phyloP scores from a whole-genome alignment of 2,329 filamentous ascomycete genomes.

The Canariomyces notabilis region DNA sequence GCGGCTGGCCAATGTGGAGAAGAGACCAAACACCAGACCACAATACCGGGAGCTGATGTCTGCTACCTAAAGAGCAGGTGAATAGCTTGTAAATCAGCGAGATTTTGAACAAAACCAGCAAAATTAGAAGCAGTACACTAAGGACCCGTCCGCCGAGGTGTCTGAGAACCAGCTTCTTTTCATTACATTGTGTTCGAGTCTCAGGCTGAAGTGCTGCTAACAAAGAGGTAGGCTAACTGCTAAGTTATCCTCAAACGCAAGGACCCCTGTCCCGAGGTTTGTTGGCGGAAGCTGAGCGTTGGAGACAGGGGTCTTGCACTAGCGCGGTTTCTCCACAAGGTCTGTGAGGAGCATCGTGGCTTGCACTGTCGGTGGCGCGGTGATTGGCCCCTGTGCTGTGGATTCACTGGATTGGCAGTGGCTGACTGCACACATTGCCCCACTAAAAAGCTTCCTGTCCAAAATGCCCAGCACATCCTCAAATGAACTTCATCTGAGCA shows the following conservation, averaged over 20 bases:
- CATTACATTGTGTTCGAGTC: too few species aligned
- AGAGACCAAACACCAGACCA: constrained; percentile 1
- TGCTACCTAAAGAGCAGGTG: neutral
- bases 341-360: constrained; percentile 7
- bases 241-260: constrained; percentile 12
- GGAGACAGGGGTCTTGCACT: neutral
- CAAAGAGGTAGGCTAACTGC: too few species aligned
- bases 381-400: too few species aligned
- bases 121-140: too few species aligned
- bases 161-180: constrained; percentile 1
- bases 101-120: too few species aligned
- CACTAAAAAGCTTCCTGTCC: too few species aligned
- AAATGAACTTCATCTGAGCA: too few species aligned
- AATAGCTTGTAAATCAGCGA: too few species aligned
- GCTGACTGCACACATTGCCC: too few species aligned
- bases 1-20: constrained; percentile 19
- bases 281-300: constrained; percentile 15
- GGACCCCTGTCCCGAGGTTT: neutral
- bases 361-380: neutral
- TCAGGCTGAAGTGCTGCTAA: too few species aligned
- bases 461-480: too few species aligned
- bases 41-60: neutral
- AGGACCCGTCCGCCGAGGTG: neutral
- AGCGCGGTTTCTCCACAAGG: constrained; percentile 7
- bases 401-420: too few species aligned